Conservation (phyloP, 768 basidiomycete genomes). For the Albatrellus ellisii region DNA sequence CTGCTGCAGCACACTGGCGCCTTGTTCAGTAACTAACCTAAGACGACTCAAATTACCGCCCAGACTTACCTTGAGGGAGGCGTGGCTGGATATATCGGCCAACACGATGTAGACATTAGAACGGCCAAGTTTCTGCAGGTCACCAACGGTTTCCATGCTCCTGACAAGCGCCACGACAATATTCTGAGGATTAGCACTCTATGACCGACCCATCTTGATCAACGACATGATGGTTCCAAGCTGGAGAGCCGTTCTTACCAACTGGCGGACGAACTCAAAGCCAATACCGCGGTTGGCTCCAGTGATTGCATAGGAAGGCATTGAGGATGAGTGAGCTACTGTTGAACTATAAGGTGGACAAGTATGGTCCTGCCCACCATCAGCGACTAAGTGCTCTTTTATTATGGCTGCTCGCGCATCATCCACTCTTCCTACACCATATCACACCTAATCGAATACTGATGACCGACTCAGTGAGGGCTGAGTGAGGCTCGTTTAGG, state of each 20-base stretch:
- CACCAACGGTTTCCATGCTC: not conserved
- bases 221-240: not conserved
- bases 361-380: no score
- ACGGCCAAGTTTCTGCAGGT: not conserved
- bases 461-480: no score
- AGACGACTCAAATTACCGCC: not conserved
- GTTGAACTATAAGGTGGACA: no score
- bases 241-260: constrained; percentile 5
- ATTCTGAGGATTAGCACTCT: not conserved
- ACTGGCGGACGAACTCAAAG: constrained; percentile 16
- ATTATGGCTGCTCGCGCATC: no score
- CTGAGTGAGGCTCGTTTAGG: no score
- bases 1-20: not conserved
- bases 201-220: no score
- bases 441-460: no score
- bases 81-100: not conserved
- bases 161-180: not conserved
- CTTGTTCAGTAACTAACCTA: not conserved
- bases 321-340: no score
- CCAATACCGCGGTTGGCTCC: not conserved
- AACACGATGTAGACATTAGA: not conserved
- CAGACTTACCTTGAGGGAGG: not conserved
- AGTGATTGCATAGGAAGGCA: not conserved
- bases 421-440: no score
- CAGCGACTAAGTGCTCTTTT: no score